Evolutionary conservation across 2,329 filamentous ascomycete genomes (phyloP).

Genomic region (Ophiognomonia clavigignenti-juglandacearum): DNA sequence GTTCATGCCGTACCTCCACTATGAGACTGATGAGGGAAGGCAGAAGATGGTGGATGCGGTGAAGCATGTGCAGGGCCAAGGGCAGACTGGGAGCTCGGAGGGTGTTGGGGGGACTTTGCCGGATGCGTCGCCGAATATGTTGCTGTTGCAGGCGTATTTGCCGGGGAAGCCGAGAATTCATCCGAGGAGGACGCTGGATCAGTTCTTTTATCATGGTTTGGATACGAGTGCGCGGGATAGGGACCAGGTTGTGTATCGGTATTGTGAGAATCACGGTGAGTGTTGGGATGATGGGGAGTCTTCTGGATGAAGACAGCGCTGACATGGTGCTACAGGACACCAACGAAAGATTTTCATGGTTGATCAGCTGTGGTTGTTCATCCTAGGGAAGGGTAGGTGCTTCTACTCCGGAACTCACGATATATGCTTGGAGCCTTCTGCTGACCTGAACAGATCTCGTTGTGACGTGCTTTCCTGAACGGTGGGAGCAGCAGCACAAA

Average conservation of each 20-base stretch:
- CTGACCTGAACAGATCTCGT: conserved; percentile 42
- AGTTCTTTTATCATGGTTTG: conserved; percentile 62
- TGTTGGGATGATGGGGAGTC: too few relatives aligned
- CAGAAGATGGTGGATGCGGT: conserved; percentile 53
- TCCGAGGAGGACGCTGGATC: conserved; percentile 58
- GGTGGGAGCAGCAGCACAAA: conserved; percentile 55
- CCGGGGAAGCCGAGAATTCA: conserved; percentile 43
- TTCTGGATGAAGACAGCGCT: background rate
- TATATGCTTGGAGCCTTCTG: too few relatives aligned
- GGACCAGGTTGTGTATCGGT: conserved; percentile 62
- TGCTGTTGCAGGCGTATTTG: conserved; percentile 44
- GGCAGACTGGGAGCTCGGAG: conserved; percentile 22
- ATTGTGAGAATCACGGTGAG: conserved; percentile 32
- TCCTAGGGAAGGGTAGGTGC: conserved; percentile 41
- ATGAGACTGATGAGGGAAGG: conserved; percentile 52
- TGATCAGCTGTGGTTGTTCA: conserved; percentile 64
- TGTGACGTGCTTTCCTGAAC: conserved; percentile 53
- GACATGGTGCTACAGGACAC: background rate
- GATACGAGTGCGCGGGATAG: conserved; percentile 55
- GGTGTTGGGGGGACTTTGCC: conserved; percentile 24
- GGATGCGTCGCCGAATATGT: conserved; percentile 32
- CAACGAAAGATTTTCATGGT: conserved; percentile 63
- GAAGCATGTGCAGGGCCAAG: conserved; percentile 24
- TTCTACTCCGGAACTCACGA: too few relatives aligned
- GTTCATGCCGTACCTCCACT: conserved; percentile 60